Conservation (phyloP, 2,329 filamentous ascomycete genomes). For the Hymenoscyphus infarciens region DNA sequence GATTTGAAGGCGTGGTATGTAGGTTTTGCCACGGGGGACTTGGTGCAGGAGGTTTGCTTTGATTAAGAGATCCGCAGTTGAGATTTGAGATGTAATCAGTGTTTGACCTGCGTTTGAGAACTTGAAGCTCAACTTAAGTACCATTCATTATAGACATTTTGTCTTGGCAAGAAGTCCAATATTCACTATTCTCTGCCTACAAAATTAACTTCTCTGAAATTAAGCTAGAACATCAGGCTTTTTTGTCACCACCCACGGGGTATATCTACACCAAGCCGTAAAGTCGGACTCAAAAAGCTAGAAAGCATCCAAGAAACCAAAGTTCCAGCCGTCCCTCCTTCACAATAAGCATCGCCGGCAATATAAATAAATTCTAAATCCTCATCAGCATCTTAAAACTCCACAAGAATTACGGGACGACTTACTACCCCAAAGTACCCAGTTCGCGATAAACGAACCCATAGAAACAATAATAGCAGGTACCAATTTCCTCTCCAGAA, state of each 20-base stretch:
- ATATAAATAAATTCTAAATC: background rate
- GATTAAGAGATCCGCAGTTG: too few species aligned
- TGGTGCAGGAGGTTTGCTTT: too few species aligned
- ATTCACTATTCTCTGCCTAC: too few species aligned
- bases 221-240: background rate
- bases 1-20: too few species aligned
- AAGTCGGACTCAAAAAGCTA: background rate
- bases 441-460: background rate
- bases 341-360: background rate
- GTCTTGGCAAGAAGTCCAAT: too few species aligned
- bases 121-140: too few species aligned
- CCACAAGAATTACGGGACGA: background rate
- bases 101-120: too few species aligned
- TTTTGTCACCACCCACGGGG: background rate
- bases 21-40: too few species aligned
- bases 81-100: too few species aligned
- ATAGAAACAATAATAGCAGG: background rate
- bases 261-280: background rate
- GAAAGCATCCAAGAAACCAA: background rate
- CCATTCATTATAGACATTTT: too few species aligned
- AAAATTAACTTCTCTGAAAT: too few species aligned
- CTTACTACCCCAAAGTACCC: conserved; percentile 1
- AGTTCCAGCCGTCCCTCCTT: background rate
- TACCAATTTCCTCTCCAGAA: background rate
- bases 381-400: background rate